Conservation (phyloP, 2,329 filamentous ascomycete genomes). For the Coleophoma cylindrospora region DNA sequence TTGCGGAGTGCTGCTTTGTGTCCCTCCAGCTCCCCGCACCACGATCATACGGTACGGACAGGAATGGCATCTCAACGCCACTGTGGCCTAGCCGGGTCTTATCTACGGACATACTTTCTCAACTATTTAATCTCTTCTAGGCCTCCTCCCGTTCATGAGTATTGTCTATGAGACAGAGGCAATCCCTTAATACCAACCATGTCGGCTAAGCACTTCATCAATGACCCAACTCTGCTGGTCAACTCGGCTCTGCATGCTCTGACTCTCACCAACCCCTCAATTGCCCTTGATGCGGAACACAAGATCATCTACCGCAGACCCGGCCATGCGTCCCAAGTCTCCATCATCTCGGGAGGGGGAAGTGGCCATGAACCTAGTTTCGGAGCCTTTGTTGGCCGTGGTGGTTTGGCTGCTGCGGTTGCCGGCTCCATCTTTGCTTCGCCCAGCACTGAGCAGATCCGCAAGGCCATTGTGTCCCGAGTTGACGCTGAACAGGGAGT, state of each 20-base stretch:
- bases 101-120: too few species aligned
- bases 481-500: slow-evolving; percentile 71
- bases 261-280: slow-evolving; percentile 77
- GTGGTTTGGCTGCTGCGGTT: slow-evolving; percentile 75
- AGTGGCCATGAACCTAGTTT: slow-evolving; percentile 90
- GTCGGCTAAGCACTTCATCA: slow-evolving; percentile 81
- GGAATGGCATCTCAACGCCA: too few species aligned
- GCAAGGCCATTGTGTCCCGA: slow-evolving; percentile 66
- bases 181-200: slow-evolving; percentile 22
- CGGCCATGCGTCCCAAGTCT: slow-evolving; percentile 56
- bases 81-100: too few species aligned
- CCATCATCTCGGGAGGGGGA: slow-evolving; percentile 82
- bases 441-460: slow-evolving; percentile 77
- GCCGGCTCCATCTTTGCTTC: slow-evolving; percentile 85
- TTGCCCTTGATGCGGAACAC: slow-evolving; percentile 72
- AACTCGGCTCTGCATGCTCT: slow-evolving; percentile 69
- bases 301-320: slow-evolving; percentile 80
- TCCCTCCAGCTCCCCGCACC: too few species aligned
- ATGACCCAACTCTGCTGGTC: slow-evolving; percentile 76
- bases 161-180: neutral
- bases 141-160: neutral
- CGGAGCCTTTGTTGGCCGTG: slow-evolving; percentile 76
- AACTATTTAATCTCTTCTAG: too few species aligned
- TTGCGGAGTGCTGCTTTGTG: neutral
- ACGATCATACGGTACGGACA: too few species aligned